Percentiles rank a stretch among this genome's conserved stretches.
These are phyloP conservation scores for Halophytophthora batemanensis DNA, from an alignment of 352 stramenopile genomes.

Conservation along the genomic window DNA sequence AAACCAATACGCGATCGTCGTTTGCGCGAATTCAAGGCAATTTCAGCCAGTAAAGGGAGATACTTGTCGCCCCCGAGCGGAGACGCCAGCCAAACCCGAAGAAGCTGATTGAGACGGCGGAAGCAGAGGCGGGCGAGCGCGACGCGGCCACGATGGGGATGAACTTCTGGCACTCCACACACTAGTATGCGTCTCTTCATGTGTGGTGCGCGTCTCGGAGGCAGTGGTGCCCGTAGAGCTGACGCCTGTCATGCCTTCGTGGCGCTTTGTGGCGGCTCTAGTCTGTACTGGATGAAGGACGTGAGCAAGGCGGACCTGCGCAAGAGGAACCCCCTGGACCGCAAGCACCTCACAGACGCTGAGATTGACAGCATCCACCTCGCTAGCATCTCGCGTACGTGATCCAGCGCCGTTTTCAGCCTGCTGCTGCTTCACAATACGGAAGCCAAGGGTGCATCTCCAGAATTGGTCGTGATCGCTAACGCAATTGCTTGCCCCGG, in stretches of 20 bases:
- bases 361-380: slow-evolving; percentile 89
- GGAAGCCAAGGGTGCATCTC: neutral
- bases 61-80: too few species aligned
- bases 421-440: neutral
- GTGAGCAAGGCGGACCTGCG: slow-evolving; percentile 70
- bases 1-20: too few species aligned
- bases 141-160: slow-evolving; percentile 49
- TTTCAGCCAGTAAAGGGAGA: too few species aligned
- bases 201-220: neutral
- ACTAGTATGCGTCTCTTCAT: slow-evolving; percentile 60
- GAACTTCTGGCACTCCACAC: slow-evolving; percentile 91
- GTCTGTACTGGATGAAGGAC: slow-evolving; percentile 89
- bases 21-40: too few species aligned
- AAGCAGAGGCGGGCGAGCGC: neutral
- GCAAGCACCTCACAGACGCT: slow-evolving; percentile 68
- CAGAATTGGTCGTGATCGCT: neutral
- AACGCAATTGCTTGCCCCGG: slow-evolving; percentile 1
- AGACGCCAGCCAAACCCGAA: neutral
- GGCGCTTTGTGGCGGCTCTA: slow-evolving; percentile 9
- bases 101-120: neutral
- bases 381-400: slow-evolving; percentile 78
- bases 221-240: neutral
- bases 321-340: slow-evolving; percentile 76
- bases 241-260: neutral
- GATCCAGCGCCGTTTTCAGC: neutral